A percentile compares a stretch with the other conserved stretches of the same genome.
Evolutionary conservation across 2,329 filamentous ascomycete species (phyloP).

Genomic region (Pezicula neosporulosa): DNA sequence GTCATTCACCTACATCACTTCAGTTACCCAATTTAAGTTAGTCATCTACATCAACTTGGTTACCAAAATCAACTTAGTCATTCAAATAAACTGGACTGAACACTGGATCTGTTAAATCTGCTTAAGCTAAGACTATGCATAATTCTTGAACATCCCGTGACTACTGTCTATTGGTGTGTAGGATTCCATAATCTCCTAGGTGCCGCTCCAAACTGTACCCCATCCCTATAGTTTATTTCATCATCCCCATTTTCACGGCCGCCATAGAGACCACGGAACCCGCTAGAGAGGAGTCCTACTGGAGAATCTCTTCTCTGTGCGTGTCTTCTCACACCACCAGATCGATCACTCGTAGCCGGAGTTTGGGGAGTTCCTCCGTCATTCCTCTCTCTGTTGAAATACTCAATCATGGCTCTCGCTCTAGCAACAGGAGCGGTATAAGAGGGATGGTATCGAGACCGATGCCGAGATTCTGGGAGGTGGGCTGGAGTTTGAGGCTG

Average conservation of each 20-base stretch:
- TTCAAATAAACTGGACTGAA: too few relatives aligned
- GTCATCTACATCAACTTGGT: too few relatives aligned
- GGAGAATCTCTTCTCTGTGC: slow-evolving; percentile 31
- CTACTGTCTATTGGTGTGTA: too few relatives aligned
- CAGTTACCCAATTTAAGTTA: too few relatives aligned
- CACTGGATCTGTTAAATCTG: too few relatives aligned
- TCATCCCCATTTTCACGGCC: slow-evolving; percentile 47
- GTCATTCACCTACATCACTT: too few relatives aligned
- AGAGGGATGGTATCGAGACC: slow-evolving; percentile 37
- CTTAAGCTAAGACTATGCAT: too few relatives aligned
- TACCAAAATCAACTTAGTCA: too few relatives aligned
- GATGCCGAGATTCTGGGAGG: slow-evolving; percentile 45
- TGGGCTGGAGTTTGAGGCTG: slow-evolving; percentile 50
- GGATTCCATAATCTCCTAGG: slow-evolving; percentile 19
- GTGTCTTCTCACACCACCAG: slow-evolving; percentile 6
- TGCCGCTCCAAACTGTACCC: slow-evolving; percentile 29
- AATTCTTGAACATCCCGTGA: too few relatives aligned
- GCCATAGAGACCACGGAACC: slow-evolving; percentile 43
- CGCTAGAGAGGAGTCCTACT: slow-evolving; percentile 36
- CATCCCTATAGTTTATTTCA: slow-evolving; percentile 25
- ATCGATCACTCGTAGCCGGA: background rate
- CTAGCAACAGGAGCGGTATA: slow-evolving; percentile 39
- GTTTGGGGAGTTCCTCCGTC: background rate
- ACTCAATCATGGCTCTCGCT: slow-evolving; percentile 12
- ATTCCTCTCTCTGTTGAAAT: background rate